Evolutionary conservation across 1,139 yeast genomes (phyloP), one percentile per base, ranked within the genome.

Genomic region (Geotrichum histeridarum): DNA sequence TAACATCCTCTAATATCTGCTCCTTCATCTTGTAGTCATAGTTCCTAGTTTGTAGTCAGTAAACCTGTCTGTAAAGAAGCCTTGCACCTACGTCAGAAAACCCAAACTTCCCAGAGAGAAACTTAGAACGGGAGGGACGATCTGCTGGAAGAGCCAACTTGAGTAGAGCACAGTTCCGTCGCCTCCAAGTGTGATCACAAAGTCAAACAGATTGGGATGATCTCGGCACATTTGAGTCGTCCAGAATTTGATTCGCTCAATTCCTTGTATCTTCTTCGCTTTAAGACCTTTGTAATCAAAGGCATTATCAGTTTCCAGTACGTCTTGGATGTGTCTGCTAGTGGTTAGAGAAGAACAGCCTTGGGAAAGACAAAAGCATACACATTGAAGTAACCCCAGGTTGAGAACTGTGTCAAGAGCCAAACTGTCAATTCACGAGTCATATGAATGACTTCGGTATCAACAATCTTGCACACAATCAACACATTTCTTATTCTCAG

Each of bases 151-250:
- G 12, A 78, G 63, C 75, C 80, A 76, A 38, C 79, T 74, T 54
- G 87, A 81, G 67, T 83, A 88, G 33, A 89, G 71, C 49, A 88
- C 90, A 0, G 96, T 89, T 2, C 96, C 96, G 67, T 89, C 96
- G 3, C 96, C 96, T 18, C 96, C 96, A 44, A 88, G 68, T 57
- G 77, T 73, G 39, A 74, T 63, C 11, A 73, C 75, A 48, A 88
- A 72, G 67, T 89, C 96, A 63, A 73, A 75, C 50, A 67, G 55
- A 51, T 76, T 75, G 2, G 80, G 78, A 51, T 78, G 75, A 46
- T 73, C 69, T 6, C 65, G 56, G 47, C 86, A 80, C 58, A 76
- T 70, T 54, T 77, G 77, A 45, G 78, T 74, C 53, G 75, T 75
- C 93, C 93, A 85, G 63, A 74, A 82, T 56, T 73, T 73, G 47